These are phyloP conservation scores for Penicillium concentricum DNA, from an alignment of 2,329 filamentous ascomycete genomes.

Conservation along the genomic window DNA sequence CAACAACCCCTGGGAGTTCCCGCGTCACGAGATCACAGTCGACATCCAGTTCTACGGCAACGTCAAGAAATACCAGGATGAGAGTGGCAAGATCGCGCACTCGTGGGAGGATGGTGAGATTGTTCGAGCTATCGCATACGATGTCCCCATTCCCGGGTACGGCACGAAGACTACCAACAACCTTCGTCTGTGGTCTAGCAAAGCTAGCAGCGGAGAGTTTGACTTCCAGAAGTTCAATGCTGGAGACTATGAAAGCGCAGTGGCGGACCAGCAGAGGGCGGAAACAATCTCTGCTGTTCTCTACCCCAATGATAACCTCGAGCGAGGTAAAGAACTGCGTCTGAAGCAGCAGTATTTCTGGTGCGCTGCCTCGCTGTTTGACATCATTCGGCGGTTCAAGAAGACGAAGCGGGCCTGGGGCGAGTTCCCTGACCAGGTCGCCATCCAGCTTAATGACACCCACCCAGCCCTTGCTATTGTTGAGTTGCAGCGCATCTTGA, in stretches of 20 bases:
- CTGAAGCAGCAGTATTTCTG: conserved; percentile 99
- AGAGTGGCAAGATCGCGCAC: conserved; percentile 70
- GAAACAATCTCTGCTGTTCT: conserved; percentile 97
- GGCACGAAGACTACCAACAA: conserved; percentile 92
- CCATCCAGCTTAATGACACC: conserved; percentile 97
- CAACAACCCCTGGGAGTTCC: conserved; percentile 99
- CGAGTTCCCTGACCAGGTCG: conserved; percentile 90
- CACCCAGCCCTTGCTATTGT: conserved; percentile 96
- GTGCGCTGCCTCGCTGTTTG: conserved; percentile 93
- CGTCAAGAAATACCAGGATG: conserved; percentile 72
- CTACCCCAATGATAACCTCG: conserved; percentile 96
- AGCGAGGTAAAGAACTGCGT: conserved; percentile 92
- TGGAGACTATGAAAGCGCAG: conserved; percentile 95
- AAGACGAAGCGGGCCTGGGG: conserved; percentile 89
- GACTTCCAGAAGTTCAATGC: conserved; percentile 99
- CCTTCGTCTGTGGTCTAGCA: conserved; percentile 94
- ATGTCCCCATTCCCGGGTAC: conserved; percentile 89
- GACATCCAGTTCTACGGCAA: conserved; percentile 95
- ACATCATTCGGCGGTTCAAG: conserved; percentile 97
- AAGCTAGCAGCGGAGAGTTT: conserved; percentile 94
- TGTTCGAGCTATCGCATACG: conserved; percentile 88
- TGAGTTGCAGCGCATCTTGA: conserved; percentile 86
- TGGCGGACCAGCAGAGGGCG: conserved; percentile 96
- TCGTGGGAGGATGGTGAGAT: conserved; percentile 92
- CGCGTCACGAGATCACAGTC: conserved; percentile 89